Conservation (phyloP, 2,329 filamentous ascomycete species). For the Trichophyton equinum region DNA sequence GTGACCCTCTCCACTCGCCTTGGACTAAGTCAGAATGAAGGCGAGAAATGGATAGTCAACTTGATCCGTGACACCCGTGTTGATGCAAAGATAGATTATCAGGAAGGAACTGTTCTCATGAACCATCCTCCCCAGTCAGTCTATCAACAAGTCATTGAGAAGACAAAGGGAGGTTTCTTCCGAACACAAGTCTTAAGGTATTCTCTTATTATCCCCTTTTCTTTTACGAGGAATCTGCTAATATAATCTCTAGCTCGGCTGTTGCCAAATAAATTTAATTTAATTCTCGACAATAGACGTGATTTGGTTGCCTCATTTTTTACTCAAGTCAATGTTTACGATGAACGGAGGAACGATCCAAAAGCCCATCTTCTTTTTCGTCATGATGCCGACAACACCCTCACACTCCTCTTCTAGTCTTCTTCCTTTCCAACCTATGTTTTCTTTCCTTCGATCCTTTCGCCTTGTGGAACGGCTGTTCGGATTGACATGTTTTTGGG, state of each 20-base stretch:
- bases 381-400: not conserved
- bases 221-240: constrained; percentile 9
- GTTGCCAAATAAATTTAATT: constrained; percentile 37
- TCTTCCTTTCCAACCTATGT: not conserved
- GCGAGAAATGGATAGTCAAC: constrained; percentile 99
- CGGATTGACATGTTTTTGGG: constrained; percentile 2
- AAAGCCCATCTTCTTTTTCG: not conserved
- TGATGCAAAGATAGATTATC: constrained; percentile 98
- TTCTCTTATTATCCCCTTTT: not conserved
- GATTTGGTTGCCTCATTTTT: not conserved
- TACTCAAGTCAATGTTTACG: not conserved
- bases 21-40: constrained; percentile 82
- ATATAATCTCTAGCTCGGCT: constrained; percentile 28
- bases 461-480: constrained; percentile 3
- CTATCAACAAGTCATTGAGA: constrained; percentile 98
- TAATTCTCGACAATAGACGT: constrained; percentile 3
- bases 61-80: constrained; percentile 94
- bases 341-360: not conserved
- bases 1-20: constrained; percentile 79
- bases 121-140: constrained; percentile 98
- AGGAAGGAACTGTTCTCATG: constrained; percentile 97
- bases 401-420: not conserved
- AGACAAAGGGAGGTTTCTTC: constrained; percentile 98
- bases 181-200: constrained; percentile 80
- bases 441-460: not conserved